phyloP scores from a whole-genome alignment of 352 stramenopile species.

The Phytophthora parvispora region DNA sequence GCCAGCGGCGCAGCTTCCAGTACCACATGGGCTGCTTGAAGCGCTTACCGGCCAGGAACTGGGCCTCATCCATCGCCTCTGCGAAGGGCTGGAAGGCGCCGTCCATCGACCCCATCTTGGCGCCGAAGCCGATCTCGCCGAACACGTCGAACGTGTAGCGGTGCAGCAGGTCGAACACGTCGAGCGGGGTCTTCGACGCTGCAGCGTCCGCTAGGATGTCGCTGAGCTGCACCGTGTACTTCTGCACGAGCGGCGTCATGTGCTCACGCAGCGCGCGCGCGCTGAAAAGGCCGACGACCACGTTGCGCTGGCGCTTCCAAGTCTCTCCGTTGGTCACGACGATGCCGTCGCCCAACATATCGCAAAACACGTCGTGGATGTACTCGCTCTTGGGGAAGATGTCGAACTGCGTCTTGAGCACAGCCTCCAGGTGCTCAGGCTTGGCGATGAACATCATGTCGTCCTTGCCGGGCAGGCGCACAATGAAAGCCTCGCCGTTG shows the following conservation, averaged over 20 bases:
- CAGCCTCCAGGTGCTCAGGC: conserved; percentile 59
- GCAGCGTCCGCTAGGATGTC: conserved; percentile 29
- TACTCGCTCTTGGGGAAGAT: conserved; percentile 57
- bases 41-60: conserved; percentile 31
- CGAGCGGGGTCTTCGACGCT: conserved; percentile 6
- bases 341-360: conserved; percentile 59
- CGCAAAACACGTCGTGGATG: conserved; percentile 44
- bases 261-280: conserved; percentile 45
- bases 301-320: conserved; percentile 53
- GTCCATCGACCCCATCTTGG: conserved; percentile 41
- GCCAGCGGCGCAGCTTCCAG: conserved; percentile 55
- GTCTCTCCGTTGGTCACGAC: conserved; percentile 51
- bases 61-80: conserved; percentile 40
- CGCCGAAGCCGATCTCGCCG: conserved; percentile 53
- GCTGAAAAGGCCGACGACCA: conserved; percentile 52
- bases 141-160: conserved; percentile 59
- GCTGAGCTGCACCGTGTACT: conserved; percentile 40
- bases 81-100: conserved; percentile 46
- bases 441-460: conserved; percentile 55
- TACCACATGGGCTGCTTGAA: conserved; percentile 47
- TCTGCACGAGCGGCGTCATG: conserved; percentile 50
- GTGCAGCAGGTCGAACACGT: conserved; percentile 51
- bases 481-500: conserved; percentile 38
- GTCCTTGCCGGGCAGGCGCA: conserved; percentile 50
- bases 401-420: conserved; percentile 65